These are phyloP conservation scores for Leccinum subtestaceum DNA, from an alignment of 768 basidiomycete species.

Conservation along the genomic window DNA sequence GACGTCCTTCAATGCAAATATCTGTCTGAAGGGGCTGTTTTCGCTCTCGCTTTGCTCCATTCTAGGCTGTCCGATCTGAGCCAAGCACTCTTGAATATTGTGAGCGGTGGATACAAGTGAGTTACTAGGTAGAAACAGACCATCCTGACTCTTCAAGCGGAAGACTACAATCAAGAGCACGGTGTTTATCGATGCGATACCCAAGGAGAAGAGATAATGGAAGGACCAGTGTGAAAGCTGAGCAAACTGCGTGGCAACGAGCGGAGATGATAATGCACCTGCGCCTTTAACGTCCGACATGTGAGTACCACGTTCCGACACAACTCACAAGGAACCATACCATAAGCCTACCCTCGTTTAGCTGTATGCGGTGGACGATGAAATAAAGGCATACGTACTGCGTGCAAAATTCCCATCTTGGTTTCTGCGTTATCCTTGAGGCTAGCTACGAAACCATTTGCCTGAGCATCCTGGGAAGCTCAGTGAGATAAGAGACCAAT, in stretches of 20 bases:
- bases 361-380: not conserved
- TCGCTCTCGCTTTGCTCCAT: conserved; percentile 26
- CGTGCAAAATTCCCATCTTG: conserved; percentile 44
- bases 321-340: conserved; percentile 24
- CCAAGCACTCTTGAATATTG: conserved; percentile 45
- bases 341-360: conserved; percentile 25
- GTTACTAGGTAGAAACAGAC: conserved; percentile 35
- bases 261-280: conserved; percentile 66
- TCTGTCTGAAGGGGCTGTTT: conserved; percentile 45
- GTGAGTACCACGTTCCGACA: conserved; percentile 7
- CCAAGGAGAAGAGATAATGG: conserved; percentile 71
- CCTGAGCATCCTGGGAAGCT: conserved; percentile 41
- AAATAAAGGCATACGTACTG: conserved; percentile 33
- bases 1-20: conserved; percentile 50
- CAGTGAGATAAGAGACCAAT: not conserved
- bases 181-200: conserved; percentile 58
- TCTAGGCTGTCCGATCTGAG: conserved; percentile 48
- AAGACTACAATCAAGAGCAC: conserved; percentile 56
- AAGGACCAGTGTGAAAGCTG: conserved; percentile 67
- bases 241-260: conserved; percentile 81
- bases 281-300: conserved; percentile 41
- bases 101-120: conserved; percentile 1
- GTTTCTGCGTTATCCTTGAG: conserved; percentile 36
- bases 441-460: conserved; percentile 44
- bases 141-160: conserved; percentile 67